These are phyloP conservation scores for Juglanconis sp. DNA, from an alignment of 2,329 filamentous ascomycete species.

Conservation along the genomic window DNA sequence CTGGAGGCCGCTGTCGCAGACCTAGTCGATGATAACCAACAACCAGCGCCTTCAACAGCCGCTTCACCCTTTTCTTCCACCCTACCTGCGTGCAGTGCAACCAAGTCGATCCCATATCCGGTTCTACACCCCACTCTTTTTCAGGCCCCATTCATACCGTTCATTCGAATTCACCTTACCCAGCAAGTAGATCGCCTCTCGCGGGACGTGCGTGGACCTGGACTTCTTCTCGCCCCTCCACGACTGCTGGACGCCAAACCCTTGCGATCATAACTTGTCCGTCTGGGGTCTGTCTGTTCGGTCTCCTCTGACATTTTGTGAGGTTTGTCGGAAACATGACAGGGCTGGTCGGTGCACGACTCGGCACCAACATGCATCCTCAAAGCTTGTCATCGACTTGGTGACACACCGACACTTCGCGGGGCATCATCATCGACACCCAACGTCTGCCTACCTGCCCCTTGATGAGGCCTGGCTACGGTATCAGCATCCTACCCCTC, in stretches of 20 bases:
- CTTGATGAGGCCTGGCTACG: not conserved
- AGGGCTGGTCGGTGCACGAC: not conserved
- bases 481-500: not conserved
- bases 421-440: not conserved
- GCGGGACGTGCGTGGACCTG: not conserved
- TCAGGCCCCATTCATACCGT: not conserved
- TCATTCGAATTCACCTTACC: not conserved
- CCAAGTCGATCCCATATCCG: not conserved
- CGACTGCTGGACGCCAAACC: not conserved
- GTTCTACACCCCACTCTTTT: not conserved
- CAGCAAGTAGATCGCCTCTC: not conserved
- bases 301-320: not conserved
- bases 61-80: not conserved
- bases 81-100: not conserved
- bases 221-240: not conserved
- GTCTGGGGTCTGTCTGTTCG: not conserved
- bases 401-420: not conserved
- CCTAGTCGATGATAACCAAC: not conserved
- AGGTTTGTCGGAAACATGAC: not conserved
- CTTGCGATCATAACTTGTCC: not conserved
- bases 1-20: not conserved
- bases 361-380: not conserved
- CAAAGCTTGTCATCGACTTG: not conserved
- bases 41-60: not conserved
- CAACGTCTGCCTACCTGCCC: not conserved